Percentiles rank a stretch among this genome's conserved stretches.
These are phyloP conservation scores for Pythium biforme DNA, from an alignment of 352 stramenopile species.

Conservation along the genomic window DNA sequence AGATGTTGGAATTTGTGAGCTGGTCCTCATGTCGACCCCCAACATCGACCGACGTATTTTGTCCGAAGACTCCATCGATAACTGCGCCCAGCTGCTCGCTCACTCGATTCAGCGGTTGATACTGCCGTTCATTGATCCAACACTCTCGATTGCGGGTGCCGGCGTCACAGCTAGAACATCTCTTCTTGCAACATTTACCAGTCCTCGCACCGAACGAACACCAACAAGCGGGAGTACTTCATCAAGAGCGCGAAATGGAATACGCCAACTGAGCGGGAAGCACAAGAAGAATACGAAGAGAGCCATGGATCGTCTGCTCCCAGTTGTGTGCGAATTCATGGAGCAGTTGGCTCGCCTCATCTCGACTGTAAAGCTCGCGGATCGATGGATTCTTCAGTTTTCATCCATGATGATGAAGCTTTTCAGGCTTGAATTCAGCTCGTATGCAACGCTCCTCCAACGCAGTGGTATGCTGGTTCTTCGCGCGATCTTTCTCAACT, in stretches of 20 bases:
- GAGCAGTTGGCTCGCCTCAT: slow-evolving; percentile 63
- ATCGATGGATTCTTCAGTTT: slow-evolving; percentile 74
- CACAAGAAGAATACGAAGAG: slow-evolving; percentile 48
- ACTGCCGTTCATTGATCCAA: slow-evolving; percentile 69
- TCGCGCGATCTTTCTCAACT: slow-evolving; percentile 64
- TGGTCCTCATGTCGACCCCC: slow-evolving; percentile 68
- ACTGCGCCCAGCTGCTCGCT: slow-evolving; percentile 68
- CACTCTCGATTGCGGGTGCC: slow-evolving; percentile 32
- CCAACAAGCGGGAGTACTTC: slow-evolving; percentile 1
- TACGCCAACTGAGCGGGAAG: slow-evolving; percentile 37
- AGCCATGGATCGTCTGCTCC: slow-evolving; percentile 56
- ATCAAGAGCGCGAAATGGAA: slow-evolving; percentile 1
- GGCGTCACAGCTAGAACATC: slow-evolving; percentile 1
- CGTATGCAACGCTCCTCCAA: slow-evolving; percentile 60
- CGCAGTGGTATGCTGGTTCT: slow-evolving; percentile 58
- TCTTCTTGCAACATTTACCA: slow-evolving; percentile 3
- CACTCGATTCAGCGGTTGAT: slow-evolving; percentile 56
- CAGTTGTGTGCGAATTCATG: slow-evolving; percentile 72
- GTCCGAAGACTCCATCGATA: slow-evolving; percentile 82
- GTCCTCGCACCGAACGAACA: not conserved
- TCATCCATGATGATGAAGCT: slow-evolving; percentile 66
- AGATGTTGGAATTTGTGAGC: slow-evolving; percentile 68
- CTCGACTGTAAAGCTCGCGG: slow-evolving; percentile 62
- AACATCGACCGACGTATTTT: slow-evolving; percentile 70
- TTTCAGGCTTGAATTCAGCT: slow-evolving; percentile 67